Evolutionary conservation across 2,329 filamentous ascomycete genomes (phyloP).

Genomic region (Aspergillus eucalypticola): DNA sequence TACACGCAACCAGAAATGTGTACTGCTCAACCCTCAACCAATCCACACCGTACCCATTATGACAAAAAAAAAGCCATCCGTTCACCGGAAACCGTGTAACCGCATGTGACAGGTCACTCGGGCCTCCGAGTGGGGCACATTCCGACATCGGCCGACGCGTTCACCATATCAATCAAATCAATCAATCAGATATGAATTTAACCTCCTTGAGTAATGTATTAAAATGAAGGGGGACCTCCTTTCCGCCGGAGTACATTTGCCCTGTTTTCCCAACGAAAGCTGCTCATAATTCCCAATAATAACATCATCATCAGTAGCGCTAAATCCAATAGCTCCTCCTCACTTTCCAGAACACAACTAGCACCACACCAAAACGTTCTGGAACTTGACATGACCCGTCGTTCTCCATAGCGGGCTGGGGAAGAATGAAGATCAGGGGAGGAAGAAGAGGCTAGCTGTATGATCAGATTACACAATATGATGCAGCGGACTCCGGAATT

Average conservation of each 20-base stretch:
- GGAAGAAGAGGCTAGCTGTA: not conserved
- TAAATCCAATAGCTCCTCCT: not conserved
- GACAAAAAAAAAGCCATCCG: no score
- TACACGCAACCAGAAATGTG: not conserved
- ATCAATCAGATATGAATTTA: slow-evolving; percentile 8
- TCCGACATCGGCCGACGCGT: slow-evolving; percentile 8
- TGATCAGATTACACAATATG: not conserved
- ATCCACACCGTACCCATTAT: not conserved
- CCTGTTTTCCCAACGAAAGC: not conserved
- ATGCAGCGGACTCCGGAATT: not conserved
- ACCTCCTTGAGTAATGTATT: not conserved
- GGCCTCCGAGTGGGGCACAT: not conserved
- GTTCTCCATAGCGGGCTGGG: not conserved
- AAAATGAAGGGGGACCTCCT: not conserved
- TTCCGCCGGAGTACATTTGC: not conserved
- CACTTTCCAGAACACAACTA: not conserved
- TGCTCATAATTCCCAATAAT: not conserved
- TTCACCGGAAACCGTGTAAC: not conserved
- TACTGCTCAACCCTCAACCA: not conserved
- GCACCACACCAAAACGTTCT: not conserved
- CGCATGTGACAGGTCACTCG: not conserved
- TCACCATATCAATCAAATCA: slow-evolving; percentile 11
- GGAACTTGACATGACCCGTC: not conserved
- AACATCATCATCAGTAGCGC: not conserved
- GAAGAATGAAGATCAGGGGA: not conserved